A percentile compares a stretch with the other conserved stretches of the same genome.
phyloP scores from a whole-genome alignment of 2,329 filamentous ascomycete genomes.

The Delphinella strobiligena region DNA sequence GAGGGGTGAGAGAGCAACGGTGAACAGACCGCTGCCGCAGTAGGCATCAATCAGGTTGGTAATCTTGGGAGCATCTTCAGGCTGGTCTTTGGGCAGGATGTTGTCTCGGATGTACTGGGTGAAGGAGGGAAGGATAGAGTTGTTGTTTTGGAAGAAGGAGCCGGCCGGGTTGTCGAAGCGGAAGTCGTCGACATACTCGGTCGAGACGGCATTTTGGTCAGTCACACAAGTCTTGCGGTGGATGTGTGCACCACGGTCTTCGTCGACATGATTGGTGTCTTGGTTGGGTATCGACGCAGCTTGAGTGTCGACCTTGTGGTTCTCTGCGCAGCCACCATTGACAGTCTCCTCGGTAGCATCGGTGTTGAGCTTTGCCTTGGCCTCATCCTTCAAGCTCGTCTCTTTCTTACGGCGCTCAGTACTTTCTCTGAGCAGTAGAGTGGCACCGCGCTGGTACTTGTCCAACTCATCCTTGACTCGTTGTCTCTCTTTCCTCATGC shows the following conservation, averaged over 20 bases:
- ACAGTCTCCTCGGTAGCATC: too few species aligned
- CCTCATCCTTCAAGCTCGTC: conserved; percentile 1
- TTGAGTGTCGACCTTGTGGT: conserved; percentile 8
- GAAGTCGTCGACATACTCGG: conserved; percentile 78
- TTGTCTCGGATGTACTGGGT: conserved; percentile 75
- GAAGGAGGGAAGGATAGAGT: conserved; percentile 82
- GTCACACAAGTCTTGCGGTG: conserved; percentile 86
- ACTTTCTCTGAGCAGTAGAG: conserved; percentile 76
- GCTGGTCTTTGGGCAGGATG: conserved; percentile 45
- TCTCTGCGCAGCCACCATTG: conserved; percentile 18
- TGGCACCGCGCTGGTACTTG: conserved; percentile 71
- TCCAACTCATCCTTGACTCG: conserved; percentile 58
- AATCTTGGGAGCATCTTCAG: conserved; percentile 35
- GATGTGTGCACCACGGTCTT: conserved; percentile 47
- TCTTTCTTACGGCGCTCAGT: conserved; percentile 54
- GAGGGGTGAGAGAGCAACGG: conserved; percentile 74
- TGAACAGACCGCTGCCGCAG: conserved; percentile 94
- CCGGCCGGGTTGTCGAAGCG: conserved; percentile 85
- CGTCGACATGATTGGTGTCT: conserved; percentile 37
- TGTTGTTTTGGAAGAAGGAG: conserved; percentile 99
- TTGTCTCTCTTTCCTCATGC: conserved; percentile 66
- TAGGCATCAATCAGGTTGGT: conserved; percentile 94
- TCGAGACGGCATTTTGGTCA: conserved; percentile 67
- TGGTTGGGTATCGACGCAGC: conserved; percentile 15
- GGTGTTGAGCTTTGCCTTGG: conserved; percentile 12